phyloP scores from a whole-genome alignment of 176 grass and related monocot genomes.

The Avena sativa region DNA sequence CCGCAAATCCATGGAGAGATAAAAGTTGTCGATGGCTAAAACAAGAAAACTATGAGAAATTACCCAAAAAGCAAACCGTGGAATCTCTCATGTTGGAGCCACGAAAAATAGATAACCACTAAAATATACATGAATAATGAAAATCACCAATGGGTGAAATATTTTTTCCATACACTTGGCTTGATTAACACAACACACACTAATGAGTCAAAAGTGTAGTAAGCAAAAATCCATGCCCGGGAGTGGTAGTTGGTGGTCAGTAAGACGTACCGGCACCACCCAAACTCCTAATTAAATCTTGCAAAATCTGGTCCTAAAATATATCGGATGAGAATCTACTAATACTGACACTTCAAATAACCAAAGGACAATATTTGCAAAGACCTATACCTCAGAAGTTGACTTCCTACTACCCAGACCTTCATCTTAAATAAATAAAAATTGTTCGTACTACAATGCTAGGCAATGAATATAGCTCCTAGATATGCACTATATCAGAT shows the following conservation, averaged over 20 bases:
- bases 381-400: neutral
- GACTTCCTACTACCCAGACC: too few species aligned
- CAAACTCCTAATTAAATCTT: neutral
- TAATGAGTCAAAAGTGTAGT: neutral
- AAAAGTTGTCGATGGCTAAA: too few species aligned
- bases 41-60: too few species aligned
- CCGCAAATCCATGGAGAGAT: too few species aligned
- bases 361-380: neutral
- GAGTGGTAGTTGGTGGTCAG: neutral
- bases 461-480: too few species aligned
- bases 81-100: neutral
- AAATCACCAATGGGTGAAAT: neutral
- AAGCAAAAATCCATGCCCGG: neutral
- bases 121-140: neutral
- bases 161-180: neutral
- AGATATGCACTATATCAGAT: neutral
- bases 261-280: neutral
- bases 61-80: too few species aligned
- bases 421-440: too few species aligned
- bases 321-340: neutral
- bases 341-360: neutral
- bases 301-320: neutral
- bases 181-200: neutral
- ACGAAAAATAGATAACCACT: neutral
- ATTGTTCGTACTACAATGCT: too few species aligned